Percentiles rank a stretch among this genome's conserved stretches.
These are phyloP conservation scores for Spergularia bocconei DNA, from an alignment of 148 eudicot species.

Conservation along the genomic window DNA sequence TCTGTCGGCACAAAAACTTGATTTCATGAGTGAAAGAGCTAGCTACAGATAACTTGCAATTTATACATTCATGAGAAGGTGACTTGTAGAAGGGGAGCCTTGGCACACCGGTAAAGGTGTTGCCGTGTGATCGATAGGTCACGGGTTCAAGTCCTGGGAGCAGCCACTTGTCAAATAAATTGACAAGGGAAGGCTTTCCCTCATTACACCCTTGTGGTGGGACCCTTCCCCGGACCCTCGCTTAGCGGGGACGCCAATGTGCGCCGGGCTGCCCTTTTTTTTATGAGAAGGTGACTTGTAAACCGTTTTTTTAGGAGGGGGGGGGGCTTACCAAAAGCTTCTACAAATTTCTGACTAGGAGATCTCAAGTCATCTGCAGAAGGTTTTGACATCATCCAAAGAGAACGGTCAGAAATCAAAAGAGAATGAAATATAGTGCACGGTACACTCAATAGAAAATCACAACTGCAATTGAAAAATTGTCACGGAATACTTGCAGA, in stretches of 20 bases:
- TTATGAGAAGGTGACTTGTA: no score
- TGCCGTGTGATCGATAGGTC: no score
- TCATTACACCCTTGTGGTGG: no score
- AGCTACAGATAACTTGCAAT: neutral
- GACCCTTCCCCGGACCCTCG: no score
- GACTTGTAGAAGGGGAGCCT: no score
- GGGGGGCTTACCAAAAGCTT: slow-evolving; percentile 61
- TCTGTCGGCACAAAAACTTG: neutral
- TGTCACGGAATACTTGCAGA: neutral
- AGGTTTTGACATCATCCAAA: neutral
- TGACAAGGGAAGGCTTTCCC: no score
- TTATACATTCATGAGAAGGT: no score
- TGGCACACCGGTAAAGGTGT: no score
- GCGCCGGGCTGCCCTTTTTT: no score
- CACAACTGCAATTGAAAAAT: neutral
- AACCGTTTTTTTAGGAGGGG: neutral
- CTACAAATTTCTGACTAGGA: slow-evolving; percentile 56
- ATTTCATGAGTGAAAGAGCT: neutral
- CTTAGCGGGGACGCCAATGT: no score
- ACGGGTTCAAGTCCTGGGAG: no score
- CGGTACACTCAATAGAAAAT: neutral
- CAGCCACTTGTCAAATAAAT: no score
- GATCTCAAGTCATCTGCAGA: slow-evolving; percentile 64
- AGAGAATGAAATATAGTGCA: neutral
- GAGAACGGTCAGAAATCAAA: slow-evolving; percentile 9